phyloP scores from a whole-genome alignment of 73 alveolate species.

The Tetrahymena elliotti region DNA sequence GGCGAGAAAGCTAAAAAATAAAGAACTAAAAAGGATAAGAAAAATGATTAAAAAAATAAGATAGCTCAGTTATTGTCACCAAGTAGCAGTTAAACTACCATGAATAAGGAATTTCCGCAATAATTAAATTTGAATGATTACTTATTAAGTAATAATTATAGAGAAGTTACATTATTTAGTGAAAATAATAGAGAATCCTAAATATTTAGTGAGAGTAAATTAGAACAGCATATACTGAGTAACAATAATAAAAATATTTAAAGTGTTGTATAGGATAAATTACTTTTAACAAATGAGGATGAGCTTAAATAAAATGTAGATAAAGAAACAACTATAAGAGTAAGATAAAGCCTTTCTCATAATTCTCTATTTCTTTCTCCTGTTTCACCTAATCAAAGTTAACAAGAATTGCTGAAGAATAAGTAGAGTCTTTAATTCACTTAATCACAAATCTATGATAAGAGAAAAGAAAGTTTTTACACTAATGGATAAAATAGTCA shows the following conservation, averaged over 20 bases:
- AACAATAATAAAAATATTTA: not conserved
- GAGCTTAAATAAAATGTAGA: not conserved
- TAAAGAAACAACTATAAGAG: not conserved
- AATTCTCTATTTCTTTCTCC: not conserved
- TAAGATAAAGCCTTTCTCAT: not conserved
- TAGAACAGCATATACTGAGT: not conserved
- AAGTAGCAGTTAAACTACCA: too few species aligned
- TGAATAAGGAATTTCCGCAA: not conserved
- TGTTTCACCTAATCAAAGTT: not conserved
- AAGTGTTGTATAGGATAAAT: not conserved
- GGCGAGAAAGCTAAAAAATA: not conserved
- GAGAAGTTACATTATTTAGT: not conserved
- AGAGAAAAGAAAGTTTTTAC: not conserved
- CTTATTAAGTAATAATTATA: not conserved
- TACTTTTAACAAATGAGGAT: not conserved
- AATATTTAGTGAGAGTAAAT: not conserved
- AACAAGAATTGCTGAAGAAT: not conserved
- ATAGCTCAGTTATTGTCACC: not conserved
- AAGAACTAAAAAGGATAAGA: too few species aligned
- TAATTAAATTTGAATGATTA: not conserved
- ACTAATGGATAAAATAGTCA: not conserved
- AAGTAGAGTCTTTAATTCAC: not conserved
- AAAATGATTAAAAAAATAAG: too few species aligned
- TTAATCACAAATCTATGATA: not conserved
- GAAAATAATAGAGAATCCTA: not conserved